A percentile compares a stretch with the other conserved stretches of the same genome.
phyloP scores from a whole-genome alignment of 805 yeast species.

The Wilhelminamyces savonicus region DNA sequence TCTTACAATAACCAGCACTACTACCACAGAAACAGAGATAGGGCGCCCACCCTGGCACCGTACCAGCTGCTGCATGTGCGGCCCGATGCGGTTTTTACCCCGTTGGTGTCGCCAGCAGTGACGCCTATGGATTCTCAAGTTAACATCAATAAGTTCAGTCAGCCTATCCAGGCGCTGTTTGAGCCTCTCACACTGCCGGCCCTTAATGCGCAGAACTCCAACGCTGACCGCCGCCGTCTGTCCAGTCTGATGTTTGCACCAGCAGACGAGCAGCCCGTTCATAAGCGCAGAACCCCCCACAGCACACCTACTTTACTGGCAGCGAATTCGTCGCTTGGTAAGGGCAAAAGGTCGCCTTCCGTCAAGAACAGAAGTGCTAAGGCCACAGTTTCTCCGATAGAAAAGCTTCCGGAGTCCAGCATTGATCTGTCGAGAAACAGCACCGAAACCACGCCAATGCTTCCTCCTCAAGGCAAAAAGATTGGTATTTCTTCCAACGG shows the following conservation, averaged over 20 bases:
- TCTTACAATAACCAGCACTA: conserved; percentile 37
- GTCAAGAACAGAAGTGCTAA: conserved; percentile 3
- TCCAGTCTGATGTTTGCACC: conserved; percentile 27
- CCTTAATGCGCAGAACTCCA: conserved; percentile 37
- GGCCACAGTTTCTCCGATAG: conserved; percentile 2
- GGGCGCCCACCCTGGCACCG: background rate
- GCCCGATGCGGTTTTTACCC: conserved; percentile 65
- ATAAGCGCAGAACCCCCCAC: conserved; percentile 37
- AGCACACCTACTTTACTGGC: conserved; percentile 35
- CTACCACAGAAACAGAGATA: conserved; percentile 22
- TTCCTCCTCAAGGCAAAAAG: conserved; percentile 32
- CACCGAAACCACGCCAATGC: conserved; percentile 22
- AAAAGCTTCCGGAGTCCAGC: conserved; percentile 8
- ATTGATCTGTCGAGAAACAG: conserved; percentile 3
- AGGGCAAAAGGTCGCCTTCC: too few species aligned
- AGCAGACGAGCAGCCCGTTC: conserved; percentile 14
- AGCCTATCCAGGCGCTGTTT: conserved; percentile 23
- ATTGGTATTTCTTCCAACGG: conserved; percentile 12
- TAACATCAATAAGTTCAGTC: conserved; percentile 14
- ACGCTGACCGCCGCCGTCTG: conserved; percentile 21
- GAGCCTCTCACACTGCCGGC: conserved; percentile 68
- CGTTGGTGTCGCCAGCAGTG: conserved; percentile 70
- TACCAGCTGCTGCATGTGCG: conserved; percentile 29
- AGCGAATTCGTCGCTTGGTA: conserved; percentile 6
- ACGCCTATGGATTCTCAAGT: conserved; percentile 48